These are phyloP conservation scores for Arthrobotrys musiformis DNA, from an alignment of 2,329 filamentous ascomycete species.

Conservation along the genomic window DNA sequence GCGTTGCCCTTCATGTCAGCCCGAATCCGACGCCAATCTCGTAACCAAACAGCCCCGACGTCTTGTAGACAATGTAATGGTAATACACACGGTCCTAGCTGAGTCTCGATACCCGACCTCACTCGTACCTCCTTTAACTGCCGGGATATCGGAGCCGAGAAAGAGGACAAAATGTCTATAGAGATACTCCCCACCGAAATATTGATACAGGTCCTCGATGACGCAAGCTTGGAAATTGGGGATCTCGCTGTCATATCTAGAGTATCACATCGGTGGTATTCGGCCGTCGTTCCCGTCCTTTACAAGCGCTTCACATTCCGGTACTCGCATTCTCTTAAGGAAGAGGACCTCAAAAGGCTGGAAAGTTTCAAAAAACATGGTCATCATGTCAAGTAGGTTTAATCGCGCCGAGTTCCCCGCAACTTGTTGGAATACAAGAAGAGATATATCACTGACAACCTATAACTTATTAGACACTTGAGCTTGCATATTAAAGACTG, in stretches of 20 bases:
- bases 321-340: neutral
- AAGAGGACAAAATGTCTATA: conserved; percentile 4
- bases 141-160: too few species aligned
- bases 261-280: conserved; percentile 41
- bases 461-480: conserved; percentile 8
- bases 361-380: conserved; percentile 45
- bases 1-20: neutral
- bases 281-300: conserved; percentile 26
- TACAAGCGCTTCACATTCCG: conserved; percentile 42
- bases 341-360: conserved; percentile 10
- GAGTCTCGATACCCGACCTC: too few species aligned
- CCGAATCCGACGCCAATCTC: neutral
- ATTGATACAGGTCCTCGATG: conserved; percentile 37
- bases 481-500: conserved; percentile 15
- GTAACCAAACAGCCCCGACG: too few species aligned
- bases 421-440: neutral
- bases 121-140: too few species aligned
- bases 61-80: too few species aligned
- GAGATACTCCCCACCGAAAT: conserved; percentile 38
- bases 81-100: too few species aligned
- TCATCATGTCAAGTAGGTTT: conserved; percentile 27
- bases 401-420: neutral
- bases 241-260: conserved; percentile 28
- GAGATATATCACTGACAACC: too few species aligned
- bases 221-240: conserved; percentile 2